These are phyloP conservation scores for Hyphopichia burtonii DNA, from an alignment of 1,139 yeast genomes.

Conservation along the genomic window DNA sequence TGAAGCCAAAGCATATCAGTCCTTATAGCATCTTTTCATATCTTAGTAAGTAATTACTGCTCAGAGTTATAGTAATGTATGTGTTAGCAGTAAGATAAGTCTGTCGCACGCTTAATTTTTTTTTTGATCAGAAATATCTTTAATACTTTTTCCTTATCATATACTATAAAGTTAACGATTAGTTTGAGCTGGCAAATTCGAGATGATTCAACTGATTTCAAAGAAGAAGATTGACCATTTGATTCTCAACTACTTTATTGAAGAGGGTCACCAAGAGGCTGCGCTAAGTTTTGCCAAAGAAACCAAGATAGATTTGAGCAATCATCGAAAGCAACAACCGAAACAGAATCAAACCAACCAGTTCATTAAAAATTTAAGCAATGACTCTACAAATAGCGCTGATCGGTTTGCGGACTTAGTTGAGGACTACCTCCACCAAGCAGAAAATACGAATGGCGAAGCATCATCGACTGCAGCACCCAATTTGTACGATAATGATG, in stretches of 20 bases:
- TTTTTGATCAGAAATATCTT: too few relatives aligned
- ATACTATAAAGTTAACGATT: too few relatives aligned
- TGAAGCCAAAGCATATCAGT: slow-evolving; percentile 1
- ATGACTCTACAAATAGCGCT: not conserved
- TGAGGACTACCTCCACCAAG: slow-evolving; percentile 5
- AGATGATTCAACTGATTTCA: slow-evolving; percentile 9
- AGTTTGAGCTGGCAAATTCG: too few relatives aligned
- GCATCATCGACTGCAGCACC: slow-evolving; percentile 3
- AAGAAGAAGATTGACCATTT: slow-evolving; percentile 43
- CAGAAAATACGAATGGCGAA: slow-evolving; percentile 3
- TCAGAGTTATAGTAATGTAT: too few relatives aligned
- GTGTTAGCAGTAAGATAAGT: too few relatives aligned
- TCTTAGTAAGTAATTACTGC: too few relatives aligned
- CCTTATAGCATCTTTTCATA: not conserved
- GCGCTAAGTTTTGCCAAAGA: slow-evolving; percentile 51
- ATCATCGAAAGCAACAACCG: slow-evolving; percentile 4
- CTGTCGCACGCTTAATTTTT: too few relatives aligned
- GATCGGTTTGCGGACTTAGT: slow-evolving; percentile 6
- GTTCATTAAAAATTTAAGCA: slow-evolving; percentile 9
- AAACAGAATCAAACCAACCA: slow-evolving; percentile 8
- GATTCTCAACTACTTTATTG: slow-evolving; percentile 54
- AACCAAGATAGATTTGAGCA: slow-evolving; percentile 20
- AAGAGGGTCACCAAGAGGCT: slow-evolving; percentile 58
- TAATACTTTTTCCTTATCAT: too few relatives aligned
- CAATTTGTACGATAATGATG: slow-evolving; percentile 13